These are phyloP conservation scores for Saccharomycopsis selenospora DNA, from an alignment of 805 yeast species.

Conservation along the genomic window DNA sequence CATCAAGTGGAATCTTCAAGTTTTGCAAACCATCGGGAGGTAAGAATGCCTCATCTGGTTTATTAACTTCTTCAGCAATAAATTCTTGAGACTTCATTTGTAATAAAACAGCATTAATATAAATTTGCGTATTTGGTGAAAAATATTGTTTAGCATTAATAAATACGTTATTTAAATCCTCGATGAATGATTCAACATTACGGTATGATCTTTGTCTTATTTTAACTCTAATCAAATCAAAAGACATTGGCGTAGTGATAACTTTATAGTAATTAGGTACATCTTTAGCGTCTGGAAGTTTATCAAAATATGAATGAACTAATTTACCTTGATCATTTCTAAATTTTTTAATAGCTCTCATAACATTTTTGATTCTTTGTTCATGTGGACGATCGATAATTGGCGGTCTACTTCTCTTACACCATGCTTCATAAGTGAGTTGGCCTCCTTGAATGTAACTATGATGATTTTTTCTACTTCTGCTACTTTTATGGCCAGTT, in stretches of 20 bases:
- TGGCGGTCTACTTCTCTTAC: constrained; percentile 85
- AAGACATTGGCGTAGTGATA: constrained; percentile 53
- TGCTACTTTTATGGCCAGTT: not conserved
- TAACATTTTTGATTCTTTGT: constrained; percentile 79
- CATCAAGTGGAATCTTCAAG: constrained; percentile 74
- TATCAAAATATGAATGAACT: constrained; percentile 65
- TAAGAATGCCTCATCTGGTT: constrained; percentile 74
- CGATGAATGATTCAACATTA: constrained; percentile 66
- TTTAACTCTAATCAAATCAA: constrained; percentile 69
- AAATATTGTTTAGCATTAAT: constrained; percentile 64
- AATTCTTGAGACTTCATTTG: constrained; percentile 53
- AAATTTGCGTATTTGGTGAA: constrained; percentile 49
- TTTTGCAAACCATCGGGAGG: constrained; percentile 42
- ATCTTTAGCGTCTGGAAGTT: constrained; percentile 62
- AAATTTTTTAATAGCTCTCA: constrained; percentile 74
- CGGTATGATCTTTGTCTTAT: constrained; percentile 80
- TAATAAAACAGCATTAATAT: constrained; percentile 53
- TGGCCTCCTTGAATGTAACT: constrained; percentile 1
- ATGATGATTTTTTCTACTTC: not conserved
- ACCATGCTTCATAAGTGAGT: constrained; percentile 29
- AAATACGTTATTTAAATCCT: constrained; percentile 70
- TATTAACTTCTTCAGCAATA: constrained; percentile 62
- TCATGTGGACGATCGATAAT: constrained; percentile 88
- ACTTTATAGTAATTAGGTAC: constrained; percentile 40
- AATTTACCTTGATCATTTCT: constrained; percentile 44